Percentiles rank a stretch among this genome's conserved stretches.
These are phyloP conservation scores for Penicillium egyptiacum DNA, from an alignment of 495 filamentous ascomycete genomes.

Conservation along the genomic window DNA sequence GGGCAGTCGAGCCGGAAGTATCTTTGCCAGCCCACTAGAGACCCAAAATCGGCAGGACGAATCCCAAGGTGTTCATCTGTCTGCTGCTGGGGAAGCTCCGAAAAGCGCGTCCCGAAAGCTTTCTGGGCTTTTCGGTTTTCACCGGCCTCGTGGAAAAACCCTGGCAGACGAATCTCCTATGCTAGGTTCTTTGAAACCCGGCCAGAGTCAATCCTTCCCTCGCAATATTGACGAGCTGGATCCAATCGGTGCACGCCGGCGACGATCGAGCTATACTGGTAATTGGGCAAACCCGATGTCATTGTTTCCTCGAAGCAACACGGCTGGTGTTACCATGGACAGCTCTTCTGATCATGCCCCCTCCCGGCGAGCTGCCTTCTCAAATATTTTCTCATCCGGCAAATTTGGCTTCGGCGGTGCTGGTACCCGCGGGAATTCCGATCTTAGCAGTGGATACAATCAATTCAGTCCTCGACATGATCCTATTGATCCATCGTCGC, in stretches of 20 bases:
- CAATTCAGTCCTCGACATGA: conserved; percentile 62
- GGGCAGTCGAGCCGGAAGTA: conserved; percentile 57
- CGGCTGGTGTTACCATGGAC: conserved; percentile 40
- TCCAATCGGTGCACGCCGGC: conserved; percentile 62
- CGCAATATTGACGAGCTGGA: conserved; percentile 66
- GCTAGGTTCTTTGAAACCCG: conserved; percentile 70
- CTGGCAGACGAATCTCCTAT: conserved; percentile 66
- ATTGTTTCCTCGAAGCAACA: conserved; percentile 51
- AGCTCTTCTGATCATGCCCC: conserved; percentile 47
- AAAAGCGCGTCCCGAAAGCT: conserved; percentile 55
- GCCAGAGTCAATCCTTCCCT: conserved; percentile 83
- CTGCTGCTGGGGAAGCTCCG: conserved; percentile 42
- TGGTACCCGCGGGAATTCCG: conserved; percentile 44
- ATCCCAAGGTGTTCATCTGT: conserved; percentile 35
- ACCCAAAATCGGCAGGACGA: conserved; percentile 58
- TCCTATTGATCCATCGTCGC: conserved; percentile 54
- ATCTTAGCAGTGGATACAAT: conserved; percentile 54
- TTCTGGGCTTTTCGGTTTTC: conserved; percentile 64
- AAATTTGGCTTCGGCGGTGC: conserved; percentile 44
- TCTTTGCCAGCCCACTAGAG: conserved; percentile 66
- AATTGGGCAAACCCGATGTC: conserved; percentile 60
- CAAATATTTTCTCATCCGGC: conserved; percentile 47
- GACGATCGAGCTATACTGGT: conserved; percentile 63
- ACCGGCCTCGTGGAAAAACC: conserved; percentile 69
- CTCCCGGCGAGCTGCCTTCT: conserved; percentile 45